Evolutionary conservation across 176 grass and related monocot species (phyloP).

Genomic region (Avena atlantica): DNA sequence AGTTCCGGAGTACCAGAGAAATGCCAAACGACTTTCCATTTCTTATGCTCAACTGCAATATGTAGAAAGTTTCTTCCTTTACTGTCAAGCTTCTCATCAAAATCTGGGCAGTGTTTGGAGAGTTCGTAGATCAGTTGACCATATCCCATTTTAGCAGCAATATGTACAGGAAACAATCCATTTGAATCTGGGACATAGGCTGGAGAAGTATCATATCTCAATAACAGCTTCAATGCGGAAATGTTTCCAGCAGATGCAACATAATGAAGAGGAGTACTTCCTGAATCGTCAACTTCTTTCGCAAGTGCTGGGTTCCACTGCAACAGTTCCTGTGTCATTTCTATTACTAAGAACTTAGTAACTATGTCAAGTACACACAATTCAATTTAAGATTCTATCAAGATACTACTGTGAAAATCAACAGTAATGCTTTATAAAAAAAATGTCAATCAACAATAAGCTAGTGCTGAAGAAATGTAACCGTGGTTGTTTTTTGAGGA

Average conservation of each 20-base stretch:
- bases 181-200: constrained; percentile 56
- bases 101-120: constrained; percentile 56
- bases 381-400: neutral
- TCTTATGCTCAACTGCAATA: constrained; percentile 55
- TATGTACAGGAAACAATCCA: constrained; percentile 69
- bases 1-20: constrained; percentile 51
- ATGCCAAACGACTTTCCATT: constrained; percentile 53
- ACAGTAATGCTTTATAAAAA: too few relatives aligned
- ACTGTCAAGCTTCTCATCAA: constrained; percentile 70
- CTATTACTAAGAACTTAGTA: constrained; percentile 60
- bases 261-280: constrained; percentile 79
- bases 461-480: neutral
- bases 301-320: constrained; percentile 46
- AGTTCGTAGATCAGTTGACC: constrained; percentile 60
- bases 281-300: constrained; percentile 55
- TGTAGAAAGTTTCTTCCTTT: constrained; percentile 80
- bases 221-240: constrained; percentile 51
- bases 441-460: neutral
- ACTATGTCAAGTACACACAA: neutral
- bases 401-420: neutral
- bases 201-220: constrained; percentile 48
- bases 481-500: neutral
- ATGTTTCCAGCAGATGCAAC: constrained; percentile 57
- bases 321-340: constrained; percentile 60
- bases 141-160: constrained; percentile 64